phyloP scores from a whole-genome alignment of 805 yeast species.

The Ogataea trehalophila region DNA sequence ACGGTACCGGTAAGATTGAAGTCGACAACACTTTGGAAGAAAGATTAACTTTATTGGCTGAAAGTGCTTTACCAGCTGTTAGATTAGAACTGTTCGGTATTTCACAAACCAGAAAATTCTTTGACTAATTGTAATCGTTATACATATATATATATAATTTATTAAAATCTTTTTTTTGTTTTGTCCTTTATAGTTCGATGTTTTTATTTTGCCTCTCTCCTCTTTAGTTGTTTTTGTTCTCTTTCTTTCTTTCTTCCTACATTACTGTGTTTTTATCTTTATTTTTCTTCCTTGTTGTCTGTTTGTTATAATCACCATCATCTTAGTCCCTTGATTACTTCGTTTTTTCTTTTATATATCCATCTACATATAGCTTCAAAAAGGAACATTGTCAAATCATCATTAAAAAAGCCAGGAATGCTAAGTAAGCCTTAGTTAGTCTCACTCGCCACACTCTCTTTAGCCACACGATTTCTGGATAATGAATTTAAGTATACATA shows the following conservation, averaged over 20 bases:
- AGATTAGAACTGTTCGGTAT: constrained; percentile 87
- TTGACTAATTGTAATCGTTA: constrained; percentile 47
- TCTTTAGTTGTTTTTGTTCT: neutral
- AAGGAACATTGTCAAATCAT: no score
- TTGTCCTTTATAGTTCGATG: neutral
- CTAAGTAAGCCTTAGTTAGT: no score
- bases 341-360: no score
- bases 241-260: neutral
- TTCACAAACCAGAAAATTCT: constrained; percentile 82
- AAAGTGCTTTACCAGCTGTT: constrained; percentile 87
- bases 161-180: neutral
- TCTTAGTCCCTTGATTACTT: no score
- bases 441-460: no score
- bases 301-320: no score
- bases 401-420: no score
- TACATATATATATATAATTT: neutral
- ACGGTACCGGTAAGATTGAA: constrained; percentile 75
- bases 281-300: neutral
- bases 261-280: neutral
- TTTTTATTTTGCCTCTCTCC: neutral
- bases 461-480: no score
- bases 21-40: constrained; percentile 92
- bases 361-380: no score
- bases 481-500: no score
- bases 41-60: constrained; percentile 77